Evolutionary conservation across 805 yeast species (phyloP).

Genomic region (Debaryomyces castellii): DNA sequence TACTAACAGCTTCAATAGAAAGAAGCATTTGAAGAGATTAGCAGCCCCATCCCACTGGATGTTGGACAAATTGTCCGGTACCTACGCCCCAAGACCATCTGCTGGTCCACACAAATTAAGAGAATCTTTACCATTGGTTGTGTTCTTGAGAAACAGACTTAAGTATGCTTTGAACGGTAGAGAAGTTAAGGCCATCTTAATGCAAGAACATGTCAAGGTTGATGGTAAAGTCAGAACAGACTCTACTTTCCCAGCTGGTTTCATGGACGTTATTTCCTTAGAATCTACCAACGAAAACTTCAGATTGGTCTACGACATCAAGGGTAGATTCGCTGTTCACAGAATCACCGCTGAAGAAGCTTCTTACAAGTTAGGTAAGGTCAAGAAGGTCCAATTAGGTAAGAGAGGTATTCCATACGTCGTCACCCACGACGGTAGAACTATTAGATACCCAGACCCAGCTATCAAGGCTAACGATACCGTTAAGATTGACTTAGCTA

Average conservation of each 20-base stretch:
- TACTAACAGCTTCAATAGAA: slow-evolving; percentile 51
- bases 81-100: slow-evolving; percentile 99
- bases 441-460: slow-evolving; percentile 99
- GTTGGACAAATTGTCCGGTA: slow-evolving; percentile 99
- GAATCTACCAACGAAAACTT: slow-evolving; percentile 99
- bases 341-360: slow-evolving; percentile 99
- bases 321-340: slow-evolving; percentile 99
- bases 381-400: slow-evolving; percentile 96
- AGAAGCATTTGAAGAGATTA: slow-evolving; percentile 98
- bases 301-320: slow-evolving; percentile 97
- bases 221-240: slow-evolving; percentile 99
- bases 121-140: slow-evolving; percentile 96
- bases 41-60: slow-evolving; percentile 99
- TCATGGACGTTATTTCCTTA: slow-evolving; percentile 97
- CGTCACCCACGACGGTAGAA: slow-evolving; percentile 99
- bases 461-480: slow-evolving; percentile 95
- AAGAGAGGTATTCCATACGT: slow-evolving; percentile 98
- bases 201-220: slow-evolving; percentile 98
- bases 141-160: slow-evolving; percentile 96
- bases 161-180: slow-evolving; percentile 99
- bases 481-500: slow-evolving; percentile 92
- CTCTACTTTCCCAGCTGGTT: slow-evolving; percentile 98
- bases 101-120: slow-evolving; percentile 99
- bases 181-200: slow-evolving; percentile 96
- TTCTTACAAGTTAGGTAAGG: slow-evolving; percentile 96